phyloP scores from a whole-genome alignment of 129 eudicot species.

The Helianthus tuberosus region DNA sequence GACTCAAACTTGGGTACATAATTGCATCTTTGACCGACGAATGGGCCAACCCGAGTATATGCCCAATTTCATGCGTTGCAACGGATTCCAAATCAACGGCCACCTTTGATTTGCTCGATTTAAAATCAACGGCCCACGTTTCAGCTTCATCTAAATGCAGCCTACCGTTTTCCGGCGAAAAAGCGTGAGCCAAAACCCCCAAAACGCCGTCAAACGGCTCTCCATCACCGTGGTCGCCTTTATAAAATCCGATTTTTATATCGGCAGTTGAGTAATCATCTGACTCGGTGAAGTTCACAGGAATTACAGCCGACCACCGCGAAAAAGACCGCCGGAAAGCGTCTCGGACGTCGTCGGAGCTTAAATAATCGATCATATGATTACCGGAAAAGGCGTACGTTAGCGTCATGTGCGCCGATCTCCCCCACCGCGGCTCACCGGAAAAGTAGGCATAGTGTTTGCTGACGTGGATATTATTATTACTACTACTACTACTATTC shows the following conservation, averaged over 20 bases:
- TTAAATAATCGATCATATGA: conserved; percentile 48
- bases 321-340: conserved; percentile 60
- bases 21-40: conserved; percentile 78
- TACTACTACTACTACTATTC: not conserved
- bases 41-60: conserved; percentile 89
- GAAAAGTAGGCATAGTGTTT: conserved; percentile 58
- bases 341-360: conserved; percentile 38
- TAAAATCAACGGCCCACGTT: conserved; percentile 84
- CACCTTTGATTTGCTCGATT: conserved; percentile 41
- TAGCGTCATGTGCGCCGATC: conserved; percentile 43
- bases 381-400: conserved; percentile 67
- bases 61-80: conserved; percentile 96
- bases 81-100: conserved; percentile 94
- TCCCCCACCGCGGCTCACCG: conserved; percentile 77
- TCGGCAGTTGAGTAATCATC: conserved; percentile 47
- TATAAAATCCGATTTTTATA: conserved; percentile 61
- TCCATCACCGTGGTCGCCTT: conserved; percentile 92
- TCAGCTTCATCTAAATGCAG: conserved; percentile 78
- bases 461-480: conserved; percentile 35
- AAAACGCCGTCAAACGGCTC: conserved; percentile 85
- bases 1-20: conserved; percentile 91
- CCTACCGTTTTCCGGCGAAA: conserved; percentile 87
- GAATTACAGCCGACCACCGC: conserved; percentile 83
- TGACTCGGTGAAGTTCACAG: conserved; percentile 67
- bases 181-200: conserved; percentile 85